These are phyloP conservation scores for Myxozyma geophila DNA, from an alignment of 805 yeast species.

Conservation along the genomic window DNA sequence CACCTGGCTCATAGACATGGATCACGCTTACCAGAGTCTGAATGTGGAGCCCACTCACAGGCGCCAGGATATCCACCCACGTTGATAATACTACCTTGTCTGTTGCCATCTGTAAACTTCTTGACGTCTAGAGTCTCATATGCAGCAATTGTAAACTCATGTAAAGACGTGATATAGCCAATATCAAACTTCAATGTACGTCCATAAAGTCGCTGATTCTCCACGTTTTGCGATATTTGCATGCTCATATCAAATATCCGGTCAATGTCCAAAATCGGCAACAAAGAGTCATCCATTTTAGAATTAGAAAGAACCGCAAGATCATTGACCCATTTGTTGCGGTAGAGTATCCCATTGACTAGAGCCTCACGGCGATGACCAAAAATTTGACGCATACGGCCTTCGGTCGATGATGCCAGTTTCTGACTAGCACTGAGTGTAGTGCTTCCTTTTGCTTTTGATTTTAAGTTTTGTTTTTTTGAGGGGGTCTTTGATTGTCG, in stretches of 20 bases:
- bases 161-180: conserved; percentile 9
- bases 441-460: background rate
- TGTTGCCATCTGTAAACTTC: conserved; percentile 10
- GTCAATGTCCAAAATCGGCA: background rate
- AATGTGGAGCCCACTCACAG: conserved; percentile 32
- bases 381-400: conserved; percentile 13
- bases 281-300: background rate
- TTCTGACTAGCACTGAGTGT: background rate
- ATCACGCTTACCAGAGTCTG: conserved; percentile 12
- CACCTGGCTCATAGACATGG: background rate
- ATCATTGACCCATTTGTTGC: conserved; percentile 33
- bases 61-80: conserved; percentile 31
- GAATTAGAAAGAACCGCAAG: conserved; percentile 4
- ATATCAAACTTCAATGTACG: conserved; percentile 1
- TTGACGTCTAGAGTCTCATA: background rate
- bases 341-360: conserved; percentile 4
- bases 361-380: conserved; percentile 13
- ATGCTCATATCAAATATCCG: background rate
- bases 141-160: background rate
- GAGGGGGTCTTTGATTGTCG: background rate
- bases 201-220: background rate
- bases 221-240: background rate
- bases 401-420: conserved; percentile 3
- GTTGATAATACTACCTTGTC: conserved; percentile 21
- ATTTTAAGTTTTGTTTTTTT: background rate